Conservation (phyloP, 306 rosid genomes). For the Cucurbita pepo region DNA sequence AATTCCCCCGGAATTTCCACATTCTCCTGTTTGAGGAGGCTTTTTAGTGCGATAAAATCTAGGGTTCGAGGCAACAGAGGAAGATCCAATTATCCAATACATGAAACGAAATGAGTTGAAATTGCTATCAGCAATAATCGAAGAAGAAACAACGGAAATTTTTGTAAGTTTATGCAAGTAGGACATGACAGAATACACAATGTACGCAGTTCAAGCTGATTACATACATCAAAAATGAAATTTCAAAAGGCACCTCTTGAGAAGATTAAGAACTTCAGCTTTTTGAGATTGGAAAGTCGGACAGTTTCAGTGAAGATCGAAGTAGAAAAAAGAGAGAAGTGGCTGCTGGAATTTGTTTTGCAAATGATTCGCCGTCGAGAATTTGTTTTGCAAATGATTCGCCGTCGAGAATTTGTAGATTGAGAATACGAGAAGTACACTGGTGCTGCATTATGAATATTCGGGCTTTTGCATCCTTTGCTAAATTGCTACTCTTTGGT, state of each 20-base stretch:
- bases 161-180: constrained; percentile 20
- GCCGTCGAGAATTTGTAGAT: neutral
- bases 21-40: neutral
- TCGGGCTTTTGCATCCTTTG: too few relatives aligned
- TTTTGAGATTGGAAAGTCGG: neutral
- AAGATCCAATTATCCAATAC: constrained; percentile 5
- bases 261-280: neutral
- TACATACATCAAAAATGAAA: neutral
- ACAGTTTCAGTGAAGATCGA: neutral
- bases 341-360: too few relatives aligned
- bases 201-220: neutral
- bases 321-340: neutral
- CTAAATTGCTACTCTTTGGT: too few relatives aligned
- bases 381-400: neutral
- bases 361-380: neutral
- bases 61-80: constrained; percentile 17
- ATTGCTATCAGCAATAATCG: constrained; percentile 7
- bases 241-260: neutral
- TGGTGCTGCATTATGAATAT: too few relatives aligned
- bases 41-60: constrained; percentile 24
- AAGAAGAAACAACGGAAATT: constrained; percentile 11
- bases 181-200: constrained; percentile 20
- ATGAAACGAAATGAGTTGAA: neutral
- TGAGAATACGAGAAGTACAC: neutral
- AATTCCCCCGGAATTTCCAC: neutral